phyloP scores from a whole-genome alignment of 1,284 basidiomycete species.

The Melampsora medusae region DNA sequence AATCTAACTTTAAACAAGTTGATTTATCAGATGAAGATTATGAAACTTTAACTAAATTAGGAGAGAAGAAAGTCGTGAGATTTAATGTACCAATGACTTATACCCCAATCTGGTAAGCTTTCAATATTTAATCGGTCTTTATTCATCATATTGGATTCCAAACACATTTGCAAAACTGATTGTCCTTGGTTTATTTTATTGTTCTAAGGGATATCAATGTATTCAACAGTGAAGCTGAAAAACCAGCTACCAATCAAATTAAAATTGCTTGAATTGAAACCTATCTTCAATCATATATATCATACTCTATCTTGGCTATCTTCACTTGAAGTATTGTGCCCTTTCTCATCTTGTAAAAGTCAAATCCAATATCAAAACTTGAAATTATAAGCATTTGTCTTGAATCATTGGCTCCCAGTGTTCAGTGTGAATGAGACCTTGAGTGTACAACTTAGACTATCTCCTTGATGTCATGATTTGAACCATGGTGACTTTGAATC shows the following conservation, averaged over 20 bases:
- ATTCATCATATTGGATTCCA: background rate
- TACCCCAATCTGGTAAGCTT: slow-evolving; percentile 33
- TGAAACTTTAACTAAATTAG: slow-evolving; percentile 36
- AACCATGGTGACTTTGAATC: too few relatives aligned
- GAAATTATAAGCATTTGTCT: too few relatives aligned
- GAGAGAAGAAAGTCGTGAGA: slow-evolving; percentile 26
- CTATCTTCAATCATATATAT: too few relatives aligned
- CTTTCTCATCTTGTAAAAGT: too few relatives aligned
- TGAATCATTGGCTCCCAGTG: too few relatives aligned
- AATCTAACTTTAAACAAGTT: slow-evolving; percentile 53
- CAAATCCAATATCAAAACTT: too few relatives aligned
- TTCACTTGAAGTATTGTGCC: too few relatives aligned
- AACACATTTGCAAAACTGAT: background rate
- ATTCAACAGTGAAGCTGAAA: slow-evolving; percentile 40
- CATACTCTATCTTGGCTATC: too few relatives aligned
- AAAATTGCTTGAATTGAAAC: too few relatives aligned
- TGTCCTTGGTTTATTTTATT: background rate
- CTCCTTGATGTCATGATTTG: too few relatives aligned
- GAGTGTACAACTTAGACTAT: too few relatives aligned
- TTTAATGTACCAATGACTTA: slow-evolving; percentile 43
- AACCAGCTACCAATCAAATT: background rate
- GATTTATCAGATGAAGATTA: slow-evolving; percentile 52
- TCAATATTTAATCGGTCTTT: background rate
- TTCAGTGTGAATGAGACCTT: too few relatives aligned
- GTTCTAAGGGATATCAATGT: slow-evolving; percentile 36